Evolutionary conservation across 2,329 filamentous ascomycete species (phyloP), one percentile per base, ranked within the genome.

Genomic region (Monilinia aucupariae): DNA sequence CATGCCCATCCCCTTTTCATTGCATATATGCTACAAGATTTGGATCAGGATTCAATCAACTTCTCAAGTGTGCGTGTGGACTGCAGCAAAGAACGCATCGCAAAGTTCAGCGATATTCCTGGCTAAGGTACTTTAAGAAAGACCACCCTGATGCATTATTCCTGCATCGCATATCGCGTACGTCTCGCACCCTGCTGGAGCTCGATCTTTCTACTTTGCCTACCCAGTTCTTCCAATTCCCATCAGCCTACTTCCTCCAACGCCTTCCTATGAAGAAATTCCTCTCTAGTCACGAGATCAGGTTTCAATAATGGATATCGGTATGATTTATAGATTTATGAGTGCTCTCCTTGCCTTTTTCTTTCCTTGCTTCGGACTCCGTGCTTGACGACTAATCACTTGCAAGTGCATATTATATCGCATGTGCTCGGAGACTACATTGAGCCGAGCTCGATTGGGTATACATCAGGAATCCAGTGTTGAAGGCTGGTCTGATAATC

Each of bases 11-110:
- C 72, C 86, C 12, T 85, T 85, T n/a, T n/a, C 64, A 67, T 80
- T 49, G 84, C 80, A 0, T 86, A 86, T 68, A 80, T 81, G 74
- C 71, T 86, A 65, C 83, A 84, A 68, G 85, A 85, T 63, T 83
- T 86, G 77, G 84, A 86, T 71, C 86, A 86, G 71, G 80, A 80
- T 68, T 75, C 76, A 0, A 77, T 80, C 71, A 81, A 80, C 67
- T 82, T 82, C 70, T 79, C 80, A 9, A 78, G 76, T 62, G 77
- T 78, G 0, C n/a, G n/a, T 82, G 79, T 67, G 80, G 80, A 0
- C 70, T 82, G 15, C 71, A 79, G 50, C 70, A 78, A 41, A 79
- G 77, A 1, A 80, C 79, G 0, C 71, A 82, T 60, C 73, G 84
- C 7, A 67, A 75, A 9, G 78, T 78, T 13, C 75, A 81, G 63